phyloP scores from a whole-genome alignment of 306 rosid species.

The Alnus glutinosa region DNA sequence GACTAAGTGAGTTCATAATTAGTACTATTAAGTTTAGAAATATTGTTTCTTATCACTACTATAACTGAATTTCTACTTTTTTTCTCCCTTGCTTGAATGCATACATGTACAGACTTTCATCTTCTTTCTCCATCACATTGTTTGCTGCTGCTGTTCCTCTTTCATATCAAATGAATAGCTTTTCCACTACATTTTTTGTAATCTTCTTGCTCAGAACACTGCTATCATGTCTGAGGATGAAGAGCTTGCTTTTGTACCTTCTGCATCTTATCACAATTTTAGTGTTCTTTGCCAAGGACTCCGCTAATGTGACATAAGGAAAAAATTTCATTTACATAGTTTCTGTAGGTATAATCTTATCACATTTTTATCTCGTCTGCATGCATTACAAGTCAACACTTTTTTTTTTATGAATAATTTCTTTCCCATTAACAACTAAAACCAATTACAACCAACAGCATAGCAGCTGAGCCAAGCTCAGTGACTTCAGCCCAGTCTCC shows the following conservation, averaged over 20 bases:
- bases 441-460: too few relatives aligned
- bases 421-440: too few relatives aligned
- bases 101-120: background rate
- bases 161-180: background rate
- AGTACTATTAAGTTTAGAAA: background rate
- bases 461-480: too few relatives aligned
- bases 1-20: slow-evolving; percentile 47
- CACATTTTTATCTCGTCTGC: background rate
- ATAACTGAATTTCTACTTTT: background rate
- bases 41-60: background rate
- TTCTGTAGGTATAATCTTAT: background rate
- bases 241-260: background rate
- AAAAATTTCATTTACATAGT: background rate
- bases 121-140: too few relatives aligned
- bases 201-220: background rate
- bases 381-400: background rate
- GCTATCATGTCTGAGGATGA: background rate
- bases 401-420: too few relatives aligned
- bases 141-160: background rate
- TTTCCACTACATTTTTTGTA: background rate
- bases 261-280: background rate
- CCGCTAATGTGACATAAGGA: background rate
- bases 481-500: too few relatives aligned
- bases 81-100: background rate
- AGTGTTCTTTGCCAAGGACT: background rate